These are phyloP conservation scores for Anthoceros angustus DNA, from an alignment of 225 moss, liverwort and hornwort species.

Conservation along the genomic window DNA sequence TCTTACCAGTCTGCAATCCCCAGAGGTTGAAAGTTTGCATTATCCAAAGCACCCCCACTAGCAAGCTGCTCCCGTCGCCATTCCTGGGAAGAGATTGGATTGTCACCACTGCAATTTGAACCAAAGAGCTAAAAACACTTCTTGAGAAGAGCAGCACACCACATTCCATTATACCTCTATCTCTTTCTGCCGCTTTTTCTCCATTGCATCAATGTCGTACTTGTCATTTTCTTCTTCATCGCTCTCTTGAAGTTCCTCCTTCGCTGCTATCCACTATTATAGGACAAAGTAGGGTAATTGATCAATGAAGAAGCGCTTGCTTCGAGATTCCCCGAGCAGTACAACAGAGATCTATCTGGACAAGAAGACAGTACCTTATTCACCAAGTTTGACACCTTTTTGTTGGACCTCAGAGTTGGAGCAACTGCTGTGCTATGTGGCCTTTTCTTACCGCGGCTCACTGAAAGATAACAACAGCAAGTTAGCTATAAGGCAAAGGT, in stretches of 20 bases:
- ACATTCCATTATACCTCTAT: slow-evolving; percentile 14
- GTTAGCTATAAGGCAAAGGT: not conserved
- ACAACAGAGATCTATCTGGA: not conserved
- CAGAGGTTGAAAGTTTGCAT: slow-evolving; percentile 58
- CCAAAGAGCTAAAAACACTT: not conserved
- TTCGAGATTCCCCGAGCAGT: not conserved
- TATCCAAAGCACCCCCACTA: slow-evolving; percentile 55
- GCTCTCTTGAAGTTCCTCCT: slow-evolving; percentile 52
- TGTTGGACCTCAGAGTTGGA: slow-evolving; percentile 37
- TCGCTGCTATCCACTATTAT: slow-evolving; percentile 46
- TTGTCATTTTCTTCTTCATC: slow-evolving; percentile 47
- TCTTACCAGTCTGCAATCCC: slow-evolving; percentile 52
- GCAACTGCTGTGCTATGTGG: slow-evolving; percentile 36
- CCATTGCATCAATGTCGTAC: slow-evolving; percentile 44
- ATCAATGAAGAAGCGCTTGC: not conserved
- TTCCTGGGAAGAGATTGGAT: slow-evolving; percentile 10
- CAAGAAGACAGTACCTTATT: slow-evolving; percentile 31
- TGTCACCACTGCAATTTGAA: not conserved
- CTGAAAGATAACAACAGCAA: slow-evolving; percentile 2
- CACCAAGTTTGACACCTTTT: slow-evolving; percentile 55
- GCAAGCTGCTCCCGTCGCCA: slow-evolving; percentile 57
- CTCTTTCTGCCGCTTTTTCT: slow-evolving; percentile 58
- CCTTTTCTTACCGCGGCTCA: slow-evolving; percentile 33
- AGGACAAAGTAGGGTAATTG: not conserved
- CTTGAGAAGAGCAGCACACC: not conserved